phyloP scores from a whole-genome alignment of 2,329 filamentous ascomycete genomes.

The Amauroascus verrucosus region DNA sequence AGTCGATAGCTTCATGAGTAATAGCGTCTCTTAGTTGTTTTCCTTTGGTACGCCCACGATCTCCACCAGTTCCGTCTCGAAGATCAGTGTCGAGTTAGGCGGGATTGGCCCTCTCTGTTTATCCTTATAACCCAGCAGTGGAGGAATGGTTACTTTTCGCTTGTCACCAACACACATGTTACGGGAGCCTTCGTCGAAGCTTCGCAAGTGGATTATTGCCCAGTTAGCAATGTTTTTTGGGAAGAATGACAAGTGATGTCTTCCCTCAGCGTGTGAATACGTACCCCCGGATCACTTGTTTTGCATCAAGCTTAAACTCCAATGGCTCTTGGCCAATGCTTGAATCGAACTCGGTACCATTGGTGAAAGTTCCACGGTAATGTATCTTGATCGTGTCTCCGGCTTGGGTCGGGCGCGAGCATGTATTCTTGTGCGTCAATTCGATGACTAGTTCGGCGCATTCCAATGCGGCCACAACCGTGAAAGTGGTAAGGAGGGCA shows the following conservation, averaged over 20 bases:
- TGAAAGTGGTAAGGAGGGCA: conserved; percentile 26
- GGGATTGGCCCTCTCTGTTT: conserved; percentile 74
- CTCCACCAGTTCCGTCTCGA: conserved; percentile 79
- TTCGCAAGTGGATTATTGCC: conserved; percentile 28
- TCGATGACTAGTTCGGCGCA: conserved; percentile 60
- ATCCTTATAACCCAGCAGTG: conserved; percentile 70
- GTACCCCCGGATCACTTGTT: conserved; percentile 80
- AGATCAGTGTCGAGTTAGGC: conserved; percentile 68
- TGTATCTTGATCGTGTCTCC: conserved; percentile 79
- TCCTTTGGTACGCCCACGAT: conserved; percentile 60
- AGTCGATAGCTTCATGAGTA: not conserved
- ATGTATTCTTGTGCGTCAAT: conserved; percentile 58
- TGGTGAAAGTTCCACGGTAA: conserved; percentile 70
- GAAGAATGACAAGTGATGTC: not conserved
- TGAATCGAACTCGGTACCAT: conserved; percentile 73
- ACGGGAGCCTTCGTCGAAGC: conserved; percentile 80
- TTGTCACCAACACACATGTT: conserved; percentile 96
- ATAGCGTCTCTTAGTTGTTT: conserved; percentile 18
- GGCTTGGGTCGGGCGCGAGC: conserved; percentile 62
- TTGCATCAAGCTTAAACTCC: conserved; percentile 64
- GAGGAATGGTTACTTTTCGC: conserved; percentile 76
- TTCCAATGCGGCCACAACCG: conserved; percentile 34
- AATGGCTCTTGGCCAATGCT: conserved; percentile 68
- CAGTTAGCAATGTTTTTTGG: not conserved
- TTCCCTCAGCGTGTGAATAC: conserved; percentile 24